phyloP scores from a whole-genome alignment of 768 basidiomycete genomes.

The Auricularia cornea region DNA sequence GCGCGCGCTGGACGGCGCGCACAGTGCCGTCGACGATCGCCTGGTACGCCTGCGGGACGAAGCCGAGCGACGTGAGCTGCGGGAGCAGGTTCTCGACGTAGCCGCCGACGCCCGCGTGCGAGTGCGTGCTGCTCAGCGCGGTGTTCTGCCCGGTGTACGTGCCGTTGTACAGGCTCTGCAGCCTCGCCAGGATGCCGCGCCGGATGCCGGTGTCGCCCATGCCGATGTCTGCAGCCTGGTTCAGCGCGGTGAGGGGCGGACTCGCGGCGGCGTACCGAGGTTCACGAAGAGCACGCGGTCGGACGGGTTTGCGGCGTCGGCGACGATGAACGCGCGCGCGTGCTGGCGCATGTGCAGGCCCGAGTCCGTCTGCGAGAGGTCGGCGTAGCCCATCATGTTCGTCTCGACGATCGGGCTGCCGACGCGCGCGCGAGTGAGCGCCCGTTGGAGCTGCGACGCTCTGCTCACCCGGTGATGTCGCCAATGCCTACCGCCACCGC shows the following conservation, averaged over 20 bases:
- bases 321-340: conserved; percentile 65
- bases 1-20: conserved; percentile 58
- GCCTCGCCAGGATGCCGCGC: conserved; percentile 51
- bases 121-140: conserved; percentile 66
- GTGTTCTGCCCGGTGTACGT: conserved; percentile 64
- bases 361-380: conserved; percentile 53
- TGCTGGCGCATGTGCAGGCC: conserved; percentile 75
- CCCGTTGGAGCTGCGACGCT: no score
- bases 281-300: conserved; percentile 70
- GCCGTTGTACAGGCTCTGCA: conserved; percentile 49
- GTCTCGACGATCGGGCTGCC: conserved; percentile 76
- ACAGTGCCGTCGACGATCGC: conserved; percentile 68
- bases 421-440: no score
- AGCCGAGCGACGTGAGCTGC: conserved; percentile 66
- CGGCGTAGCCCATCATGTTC: conserved; percentile 79
- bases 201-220: conserved; percentile 77
- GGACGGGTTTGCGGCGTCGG: conserved; percentile 31
- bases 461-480: conserved; percentile 72
- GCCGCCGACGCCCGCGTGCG: conserved; percentile 68
- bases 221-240: conserved; percentile 53
- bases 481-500: conserved; percentile 65
- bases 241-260: no score
- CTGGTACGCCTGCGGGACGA: conserved; percentile 60
- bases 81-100: conserved; percentile 74
- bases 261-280: conserved; percentile 42